These are phyloP conservation scores for Ligustrum vulgare DNA, from an alignment of 257 asterid species.

Conservation along the genomic window DNA sequence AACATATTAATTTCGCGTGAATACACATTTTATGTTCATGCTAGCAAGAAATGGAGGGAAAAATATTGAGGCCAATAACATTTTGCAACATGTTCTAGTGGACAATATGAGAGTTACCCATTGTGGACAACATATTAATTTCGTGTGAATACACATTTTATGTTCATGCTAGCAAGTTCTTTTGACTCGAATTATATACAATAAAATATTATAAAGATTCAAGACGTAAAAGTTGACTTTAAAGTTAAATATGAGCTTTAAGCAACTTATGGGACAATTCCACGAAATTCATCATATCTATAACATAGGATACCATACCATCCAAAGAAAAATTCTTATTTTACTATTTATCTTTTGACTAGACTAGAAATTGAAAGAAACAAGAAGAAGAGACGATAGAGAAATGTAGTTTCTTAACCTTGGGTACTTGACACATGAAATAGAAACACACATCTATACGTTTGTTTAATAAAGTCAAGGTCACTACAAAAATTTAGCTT, in stretches of 20 bases:
- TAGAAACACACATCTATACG: conserved; percentile 8
- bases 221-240: neutral
- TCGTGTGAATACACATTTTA: too few relatives aligned
- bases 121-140: too few relatives aligned
- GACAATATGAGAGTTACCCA: too few relatives aligned
- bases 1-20: too few relatives aligned
- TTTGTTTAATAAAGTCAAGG: conserved; percentile 22
- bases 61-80: too few relatives aligned
- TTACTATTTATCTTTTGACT: neutral
- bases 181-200: neutral
- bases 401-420: neutral
- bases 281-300: neutral
- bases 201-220: neutral
- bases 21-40: too few relatives aligned
- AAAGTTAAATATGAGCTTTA: too few relatives aligned
- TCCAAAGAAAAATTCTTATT: neutral
- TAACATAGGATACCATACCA: neutral
- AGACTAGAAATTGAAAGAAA: neutral
- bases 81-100: too few relatives aligned
- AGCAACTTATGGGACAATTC: neutral
- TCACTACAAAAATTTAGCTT: neutral
- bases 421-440: conserved; percentile 27
- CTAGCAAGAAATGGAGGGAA: too few relatives aligned
- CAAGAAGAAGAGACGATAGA: neutral
- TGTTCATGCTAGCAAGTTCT: neutral